phyloP scores from a whole-genome alignment of 164 flowering plant species.

The Cinnamomum micranthum region DNA sequence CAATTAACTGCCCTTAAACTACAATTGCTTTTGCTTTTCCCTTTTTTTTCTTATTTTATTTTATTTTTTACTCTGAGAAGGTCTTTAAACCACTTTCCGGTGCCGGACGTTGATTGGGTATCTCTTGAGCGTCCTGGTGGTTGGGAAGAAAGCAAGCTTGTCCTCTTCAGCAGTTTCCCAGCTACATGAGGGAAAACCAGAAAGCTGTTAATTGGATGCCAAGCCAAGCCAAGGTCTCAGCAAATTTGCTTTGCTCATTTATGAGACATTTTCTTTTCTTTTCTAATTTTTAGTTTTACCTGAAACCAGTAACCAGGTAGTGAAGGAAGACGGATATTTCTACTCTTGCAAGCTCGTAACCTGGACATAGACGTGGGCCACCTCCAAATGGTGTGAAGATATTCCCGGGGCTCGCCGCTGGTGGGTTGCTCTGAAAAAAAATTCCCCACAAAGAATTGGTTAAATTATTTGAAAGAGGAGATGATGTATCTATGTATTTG shows the following conservation, averaged over 20 bases:
- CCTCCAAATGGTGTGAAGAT: slow-evolving; percentile 89
- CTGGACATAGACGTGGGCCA: slow-evolving; percentile 91
- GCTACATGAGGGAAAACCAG: slow-evolving; percentile 29
- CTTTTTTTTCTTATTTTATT: background rate
- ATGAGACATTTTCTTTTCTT: background rate
- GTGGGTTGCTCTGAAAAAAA: slow-evolving; percentile 37
- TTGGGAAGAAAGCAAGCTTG: slow-evolving; percentile 89
- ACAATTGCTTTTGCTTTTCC: no score
- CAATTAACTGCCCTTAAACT: no score
- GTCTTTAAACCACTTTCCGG: slow-evolving; percentile 5
- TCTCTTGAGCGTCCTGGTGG: slow-evolving; percentile 83
- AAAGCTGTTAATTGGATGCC: no score
- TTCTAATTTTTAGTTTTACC: slow-evolving; percentile 29
- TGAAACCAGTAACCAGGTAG: slow-evolving; percentile 68
- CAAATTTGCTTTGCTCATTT: no score
- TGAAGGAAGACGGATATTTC: slow-evolving; percentile 87
- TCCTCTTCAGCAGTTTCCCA: slow-evolving; percentile 86
- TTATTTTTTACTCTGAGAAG: background rate
- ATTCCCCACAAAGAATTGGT: background rate
- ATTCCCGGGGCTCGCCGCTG: slow-evolving; percentile 28
- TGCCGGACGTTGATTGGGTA: slow-evolving; percentile 65
- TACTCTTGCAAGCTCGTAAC: slow-evolving; percentile 85
- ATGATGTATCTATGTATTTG: background rate
- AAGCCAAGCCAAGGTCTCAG: no score
- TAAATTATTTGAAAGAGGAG: background rate